Percentiles rank a stretch among this genome's conserved stretches.
phyloP scores from a whole-genome alignment of 2,329 filamentous ascomycete species.

The Cladophialophora bantiana region DNA sequence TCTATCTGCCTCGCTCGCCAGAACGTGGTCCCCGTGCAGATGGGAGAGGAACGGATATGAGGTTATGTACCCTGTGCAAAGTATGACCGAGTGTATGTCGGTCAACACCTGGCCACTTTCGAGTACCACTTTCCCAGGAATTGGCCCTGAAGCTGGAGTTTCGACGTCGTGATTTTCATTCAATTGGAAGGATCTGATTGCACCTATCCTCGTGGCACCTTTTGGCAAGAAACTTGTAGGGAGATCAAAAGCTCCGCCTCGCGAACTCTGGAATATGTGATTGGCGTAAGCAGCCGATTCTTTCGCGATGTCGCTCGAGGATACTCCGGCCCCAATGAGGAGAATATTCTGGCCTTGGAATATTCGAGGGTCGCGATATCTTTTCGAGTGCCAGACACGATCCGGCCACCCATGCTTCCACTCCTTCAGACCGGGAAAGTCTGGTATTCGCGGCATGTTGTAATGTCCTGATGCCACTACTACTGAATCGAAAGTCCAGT shows the following conservation, averaged over 20 bases:
- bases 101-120: constrained; percentile 61
- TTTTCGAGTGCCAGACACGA: constrained; percentile 60
- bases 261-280: constrained; percentile 62
- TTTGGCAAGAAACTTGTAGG: constrained; percentile 61
- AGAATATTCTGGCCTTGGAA: constrained; percentile 65
- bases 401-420: constrained; percentile 57
- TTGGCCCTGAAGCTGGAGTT: constrained; percentile 43
- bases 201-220: constrained; percentile 60
- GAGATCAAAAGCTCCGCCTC: constrained; percentile 67
- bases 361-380: constrained; percentile 54
- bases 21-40: constrained; percentile 55
- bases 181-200: constrained; percentile 57
- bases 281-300: constrained; percentile 57
- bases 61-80: constrained; percentile 74
- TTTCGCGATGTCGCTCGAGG: constrained; percentile 61
- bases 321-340: constrained; percentile 63
- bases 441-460: constrained; percentile 58
- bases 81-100: constrained; percentile 66
- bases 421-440: constrained; percentile 56
- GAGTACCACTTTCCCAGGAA: constrained; percentile 61
- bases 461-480: constrained; percentile 64
- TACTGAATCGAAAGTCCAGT: constrained; percentile 57
- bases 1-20: constrained; percentile 58
- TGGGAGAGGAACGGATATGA: constrained; percentile 69
- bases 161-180: constrained; percentile 11